These are phyloP conservation scores for Cordyceps farinosa DNA, from an alignment of 2,329 filamentous ascomycete genomes.

Conservation along the genomic window DNA sequence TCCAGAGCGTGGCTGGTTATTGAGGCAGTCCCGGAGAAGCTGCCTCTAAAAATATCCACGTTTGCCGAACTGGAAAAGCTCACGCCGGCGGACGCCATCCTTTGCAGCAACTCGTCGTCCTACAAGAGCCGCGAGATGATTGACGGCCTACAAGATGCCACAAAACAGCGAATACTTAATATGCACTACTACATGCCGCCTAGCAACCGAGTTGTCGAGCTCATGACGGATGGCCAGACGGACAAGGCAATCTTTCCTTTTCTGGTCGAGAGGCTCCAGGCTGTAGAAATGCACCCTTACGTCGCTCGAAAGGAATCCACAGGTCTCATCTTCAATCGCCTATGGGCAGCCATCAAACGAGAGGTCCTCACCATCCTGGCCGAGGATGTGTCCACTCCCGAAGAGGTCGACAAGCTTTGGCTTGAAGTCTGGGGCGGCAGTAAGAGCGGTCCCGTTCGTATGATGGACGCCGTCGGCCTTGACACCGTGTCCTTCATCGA, in stretches of 20 bases:
- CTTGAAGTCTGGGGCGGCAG: constrained; percentile 29
- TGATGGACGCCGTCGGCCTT: constrained; percentile 49
- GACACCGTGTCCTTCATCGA: constrained; percentile 54
- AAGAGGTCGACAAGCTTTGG: constrained; percentile 49
- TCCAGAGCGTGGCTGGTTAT: constrained; percentile 50
- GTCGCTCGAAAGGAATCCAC: constrained; percentile 46
- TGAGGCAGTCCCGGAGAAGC: constrained; percentile 50
- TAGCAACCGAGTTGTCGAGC: constrained; percentile 43
- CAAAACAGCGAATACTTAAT: constrained; percentile 42
- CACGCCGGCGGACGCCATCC: constrained; percentile 43
- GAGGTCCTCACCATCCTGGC: constrained; percentile 47
- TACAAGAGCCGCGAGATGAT: constrained; percentile 50
- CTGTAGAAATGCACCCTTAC: constrained; percentile 40
- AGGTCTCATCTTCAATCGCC: constrained; percentile 52
- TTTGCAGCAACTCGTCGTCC: constrained; percentile 50
- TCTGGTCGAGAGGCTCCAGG: constrained; percentile 36
- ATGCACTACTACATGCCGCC: constrained; percentile 52
- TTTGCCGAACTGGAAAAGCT: constrained; percentile 43
- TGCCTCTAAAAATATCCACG: constrained; percentile 45
- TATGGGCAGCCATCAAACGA: constrained; percentile 56
- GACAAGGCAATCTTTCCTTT: constrained; percentile 41
- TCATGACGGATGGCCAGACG: constrained; percentile 51
- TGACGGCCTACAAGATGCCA: constrained; percentile 35
- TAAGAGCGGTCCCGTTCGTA: constrained; percentile 19
- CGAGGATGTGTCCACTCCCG: constrained; percentile 46